Evolutionary conservation across 108 stramenopile species (phyloP), one percentile per base, ranked within the genome.

Genomic region (Nitzschia sp.): DNA sequence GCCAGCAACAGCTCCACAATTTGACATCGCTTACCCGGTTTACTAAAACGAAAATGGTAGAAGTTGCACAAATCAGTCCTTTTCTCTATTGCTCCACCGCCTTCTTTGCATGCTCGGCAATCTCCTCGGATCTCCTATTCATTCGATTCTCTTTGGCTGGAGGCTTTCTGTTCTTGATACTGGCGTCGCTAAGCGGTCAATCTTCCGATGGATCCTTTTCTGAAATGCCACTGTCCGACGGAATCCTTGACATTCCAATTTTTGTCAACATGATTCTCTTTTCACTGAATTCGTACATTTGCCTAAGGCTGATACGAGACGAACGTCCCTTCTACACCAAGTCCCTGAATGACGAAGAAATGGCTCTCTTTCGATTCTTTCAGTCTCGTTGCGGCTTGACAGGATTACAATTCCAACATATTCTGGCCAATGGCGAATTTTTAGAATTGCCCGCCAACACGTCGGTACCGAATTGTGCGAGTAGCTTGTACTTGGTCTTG

Each of bases 291-390:
- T 27, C 32, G 30, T 47, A 21, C 29, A 47, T 70, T 23, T 46
- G 33, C 32, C 1, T 48, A 1, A 33, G 69, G 1, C 26, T 70
- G 32, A 59, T 70, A 11, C 27, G 28, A 53, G 69, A 70, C 28
- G 69, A 70, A 60, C 5, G 23, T 0, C 66, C 66, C 0, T 42
- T 27, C 32, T 28, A 25, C 18, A 8, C 2, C 3, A 25, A 26
- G 15, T 25, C 27, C 6, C 38, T 60, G 59, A 51, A 59, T 19
- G 49, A 59, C 6, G 69, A 70, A 48, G 67, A 68, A 56, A 3
- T 8, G 42, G 69, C 69, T 1, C 31, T 70, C 28, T 70, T 70
- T 59, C 58, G 59, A 47, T 70, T 59, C 32, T 70, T 70, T 60
- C 69, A 59, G 9, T 53, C 58, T 2, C 57, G 69, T 13, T 70